Evolutionary conservation across 768 basidiomycete genomes (phyloP).

Genomic region (Goffeauzyma gilvescens): DNA sequence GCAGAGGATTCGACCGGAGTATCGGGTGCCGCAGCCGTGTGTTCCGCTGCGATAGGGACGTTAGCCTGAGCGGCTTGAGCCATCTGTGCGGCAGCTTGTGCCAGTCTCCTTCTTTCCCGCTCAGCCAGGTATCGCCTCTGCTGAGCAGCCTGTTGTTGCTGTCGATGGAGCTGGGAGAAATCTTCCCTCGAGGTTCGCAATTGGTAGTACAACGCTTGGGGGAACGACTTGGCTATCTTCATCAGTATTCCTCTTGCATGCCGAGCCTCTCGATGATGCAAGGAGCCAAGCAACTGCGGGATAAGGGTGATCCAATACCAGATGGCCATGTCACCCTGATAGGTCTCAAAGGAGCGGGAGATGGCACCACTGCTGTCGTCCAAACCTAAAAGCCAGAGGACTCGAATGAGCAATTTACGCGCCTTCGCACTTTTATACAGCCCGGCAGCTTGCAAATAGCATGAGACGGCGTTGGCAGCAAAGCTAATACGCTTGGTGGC

Average conservation of each 20-base stretch:
- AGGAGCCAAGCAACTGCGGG: slow-evolving; percentile 74
- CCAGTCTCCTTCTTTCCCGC: too few species aligned
- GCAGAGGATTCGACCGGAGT: background rate
- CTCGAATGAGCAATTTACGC: slow-evolving; percentile 69
- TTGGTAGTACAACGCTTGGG: slow-evolving; percentile 89
- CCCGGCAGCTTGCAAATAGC: slow-evolving; percentile 92
- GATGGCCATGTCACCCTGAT: slow-evolving; percentile 85
- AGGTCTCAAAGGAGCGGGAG: slow-evolving; percentile 52
- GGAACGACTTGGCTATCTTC: slow-evolving; percentile 73
- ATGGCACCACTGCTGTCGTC: slow-evolving; percentile 46
- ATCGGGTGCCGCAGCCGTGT: slow-evolving; percentile 6
- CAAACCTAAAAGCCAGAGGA: slow-evolving; percentile 88
- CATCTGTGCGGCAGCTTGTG: slow-evolving; percentile 8
- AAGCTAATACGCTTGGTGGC: slow-evolving; percentile 34
- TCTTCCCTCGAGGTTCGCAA: slow-evolving; percentile 69
- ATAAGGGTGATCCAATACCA: slow-evolving; percentile 99
- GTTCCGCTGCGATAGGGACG: slow-evolving; percentile 23
- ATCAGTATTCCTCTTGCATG: slow-evolving; percentile 76
- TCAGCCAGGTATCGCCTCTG: too few species aligned
- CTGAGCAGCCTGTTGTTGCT: slow-evolving; percentile 22
- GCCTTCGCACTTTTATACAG: slow-evolving; percentile 85
- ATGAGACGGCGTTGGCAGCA: slow-evolving; percentile 83
- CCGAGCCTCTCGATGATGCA: slow-evolving; percentile 79
- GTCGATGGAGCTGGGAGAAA: slow-evolving; percentile 33
- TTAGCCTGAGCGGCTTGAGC: slow-evolving; percentile 27